Evolutionary conservation across 1,284 basidiomycete species (phyloP), one percentile per base, ranked within the genome.

Genomic region (Irpex sp.): DNA sequence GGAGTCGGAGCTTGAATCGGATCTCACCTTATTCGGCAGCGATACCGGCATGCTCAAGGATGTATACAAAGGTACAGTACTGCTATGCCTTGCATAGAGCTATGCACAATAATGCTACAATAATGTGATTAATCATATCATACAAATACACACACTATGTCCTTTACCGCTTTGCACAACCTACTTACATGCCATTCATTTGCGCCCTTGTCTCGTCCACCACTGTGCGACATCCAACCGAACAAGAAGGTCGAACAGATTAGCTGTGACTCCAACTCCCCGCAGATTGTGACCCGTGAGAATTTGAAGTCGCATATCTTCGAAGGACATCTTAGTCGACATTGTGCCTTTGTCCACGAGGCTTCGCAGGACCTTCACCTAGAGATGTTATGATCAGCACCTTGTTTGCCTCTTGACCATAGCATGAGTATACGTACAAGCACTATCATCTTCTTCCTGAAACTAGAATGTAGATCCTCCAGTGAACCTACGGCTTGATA

Each of bases 401-500:
- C n/a, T 19, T 9, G 18, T 18, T 45, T 23, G 14, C 10, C 21
- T 9, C 12, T n/a, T 28, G 16, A 36, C 39, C 23, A 21, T 2
- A 18, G 16, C 21, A n/a, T 4, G 36, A 14, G 19, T 19, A 35
- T 16, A 78, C 87, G 69, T 63, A 91, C 90, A 71, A 92, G 72
- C 4, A 77, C 76, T 1, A 71, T 66, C 75, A 86, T 81, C 67
- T 62, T 69, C 19, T 56, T 23, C 19, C 39, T 51, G 28, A 90
- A 93, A 62, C 79, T 78, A 14, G 68, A 63, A 65, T 79, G 81
- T 6, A 91, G 72, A 18, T 81, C 79, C 53, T 83, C 80, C 3
- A 93, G 74, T 61, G 75, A 67, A 14, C 78, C 77, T 10, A 79
- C 83, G 5, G 85, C 87, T 59, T 83, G 76, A 68, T 85, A 84